Conservation (phyloP, 495 filamentous ascomycete species). For the Monascus purpureus region DNA sequence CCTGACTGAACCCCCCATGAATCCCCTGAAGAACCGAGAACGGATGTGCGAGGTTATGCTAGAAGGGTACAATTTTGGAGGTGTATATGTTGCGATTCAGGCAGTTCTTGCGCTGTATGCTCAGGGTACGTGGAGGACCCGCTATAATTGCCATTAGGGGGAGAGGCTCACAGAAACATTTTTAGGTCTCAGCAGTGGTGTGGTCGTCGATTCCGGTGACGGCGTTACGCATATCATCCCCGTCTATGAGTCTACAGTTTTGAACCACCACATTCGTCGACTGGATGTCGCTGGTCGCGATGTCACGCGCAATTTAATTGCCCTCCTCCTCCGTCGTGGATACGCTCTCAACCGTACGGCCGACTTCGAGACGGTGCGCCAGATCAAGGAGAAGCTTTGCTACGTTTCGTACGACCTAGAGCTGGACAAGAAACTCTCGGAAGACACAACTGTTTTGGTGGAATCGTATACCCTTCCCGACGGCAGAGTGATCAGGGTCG, state of each 20-base stretch:
- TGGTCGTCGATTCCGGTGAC: slow-evolving; percentile 95
- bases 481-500: slow-evolving; percentile 87
- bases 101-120: slow-evolving; percentile 95
- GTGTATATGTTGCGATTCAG: slow-evolving; percentile 97
- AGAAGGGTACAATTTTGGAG: slow-evolving; percentile 88
- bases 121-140: slow-evolving; percentile 47
- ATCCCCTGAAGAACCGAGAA: slow-evolving; percentile 88
- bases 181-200: slow-evolving; percentile 78
- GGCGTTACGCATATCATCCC: slow-evolving; percentile 98
- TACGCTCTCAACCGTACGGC: slow-evolving; percentile 97
- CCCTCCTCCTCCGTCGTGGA: slow-evolving; percentile 82
- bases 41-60: slow-evolving; percentile 99
- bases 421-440: slow-evolving; percentile 85
- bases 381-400: slow-evolving; percentile 99
- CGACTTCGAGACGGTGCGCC: slow-evolving; percentile 97
- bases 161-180: not conserved
- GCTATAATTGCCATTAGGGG: slow-evolving; percentile 1
- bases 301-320: slow-evolving; percentile 93
- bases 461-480: slow-evolving; percentile 96
- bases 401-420: slow-evolving; percentile 98
- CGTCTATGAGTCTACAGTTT: slow-evolving; percentile 91
- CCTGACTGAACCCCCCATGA: slow-evolving; percentile 95
- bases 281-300: slow-evolving; percentile 94
- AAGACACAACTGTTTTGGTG: slow-evolving; percentile 95
- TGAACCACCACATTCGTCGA: slow-evolving; percentile 89